phyloP scores from a whole-genome alignment of 345 rosid genomes.

The Isatis tinctoria region DNA sequence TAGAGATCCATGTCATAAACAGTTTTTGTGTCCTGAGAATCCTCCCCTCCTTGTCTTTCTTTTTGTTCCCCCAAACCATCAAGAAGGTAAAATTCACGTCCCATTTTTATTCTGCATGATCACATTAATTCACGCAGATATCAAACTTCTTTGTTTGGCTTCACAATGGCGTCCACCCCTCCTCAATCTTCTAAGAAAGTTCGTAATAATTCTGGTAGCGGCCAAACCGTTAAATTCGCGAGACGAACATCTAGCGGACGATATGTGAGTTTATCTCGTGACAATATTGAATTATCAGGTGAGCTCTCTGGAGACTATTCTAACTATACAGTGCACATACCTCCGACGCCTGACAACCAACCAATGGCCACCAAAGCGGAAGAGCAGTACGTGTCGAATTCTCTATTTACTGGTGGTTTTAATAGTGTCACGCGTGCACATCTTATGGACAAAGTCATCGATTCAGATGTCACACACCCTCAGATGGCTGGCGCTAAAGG shows the following conservation, averaged over 20 bases:
- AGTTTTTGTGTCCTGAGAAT: neutral
- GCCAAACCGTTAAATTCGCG: constrained; percentile 87
- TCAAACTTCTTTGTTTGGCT: constrained; percentile 23
- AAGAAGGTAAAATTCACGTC: neutral
- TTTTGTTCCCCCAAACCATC: neutral
- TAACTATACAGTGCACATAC: constrained; percentile 93
- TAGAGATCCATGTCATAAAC: constrained; percentile 4
- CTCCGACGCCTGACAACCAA: constrained; percentile 90
- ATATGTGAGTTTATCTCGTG: constrained; percentile 80
- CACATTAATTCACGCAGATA: constrained; percentile 5
- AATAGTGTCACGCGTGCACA: constrained; percentile 92
- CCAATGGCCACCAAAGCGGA: constrained; percentile 84
- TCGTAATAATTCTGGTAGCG: constrained; percentile 51
- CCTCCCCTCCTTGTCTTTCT: constrained; percentile 20
- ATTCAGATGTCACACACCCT: constrained; percentile 88
- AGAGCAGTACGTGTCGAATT: constrained; percentile 89
- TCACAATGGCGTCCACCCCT: constrained; percentile 51
- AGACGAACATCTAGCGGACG: constrained; percentile 91
- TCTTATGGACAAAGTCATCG: constrained; percentile 97
- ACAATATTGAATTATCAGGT: constrained; percentile 79
- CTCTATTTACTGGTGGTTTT: constrained; percentile 92
- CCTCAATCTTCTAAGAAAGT: constrained; percentile 65
- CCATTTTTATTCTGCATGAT: constrained; percentile 8
- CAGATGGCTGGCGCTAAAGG: constrained; percentile 96
- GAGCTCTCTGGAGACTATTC: constrained; percentile 75